phyloP scores from a whole-genome alignment of 1,139 yeast species.

The Meyerozyma smithsonii region DNA sequence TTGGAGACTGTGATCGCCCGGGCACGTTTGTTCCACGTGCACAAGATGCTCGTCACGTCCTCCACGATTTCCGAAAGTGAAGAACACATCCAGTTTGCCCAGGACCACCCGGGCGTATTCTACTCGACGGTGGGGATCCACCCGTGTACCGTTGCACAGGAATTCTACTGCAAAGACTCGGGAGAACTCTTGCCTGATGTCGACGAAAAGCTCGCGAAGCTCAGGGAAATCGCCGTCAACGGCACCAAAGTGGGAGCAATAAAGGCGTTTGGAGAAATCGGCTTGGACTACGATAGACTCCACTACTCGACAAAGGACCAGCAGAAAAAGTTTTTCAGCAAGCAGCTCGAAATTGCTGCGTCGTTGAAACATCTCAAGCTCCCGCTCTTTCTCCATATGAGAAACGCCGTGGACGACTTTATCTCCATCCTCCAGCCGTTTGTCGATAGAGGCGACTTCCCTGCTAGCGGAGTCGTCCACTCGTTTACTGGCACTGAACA shows the following conservation, averaged over 20 bases:
- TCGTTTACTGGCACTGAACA: slow-evolving; percentile 84
- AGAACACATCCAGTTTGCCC: slow-evolving; percentile 34
- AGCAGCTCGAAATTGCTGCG: slow-evolving; percentile 64
- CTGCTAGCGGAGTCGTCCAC: slow-evolving; percentile 73
- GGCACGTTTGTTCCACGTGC: slow-evolving; percentile 63
- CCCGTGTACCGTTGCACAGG: slow-evolving; percentile 80
- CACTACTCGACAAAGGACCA: slow-evolving; percentile 65
- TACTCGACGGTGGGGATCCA: slow-evolving; percentile 88
- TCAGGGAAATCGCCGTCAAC: slow-evolving; percentile 44
- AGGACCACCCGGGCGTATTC: slow-evolving; percentile 29
- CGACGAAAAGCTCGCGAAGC: slow-evolving; percentile 37
- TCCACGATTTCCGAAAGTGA: slow-evolving; percentile 65
- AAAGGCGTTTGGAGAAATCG: slow-evolving; percentile 89
- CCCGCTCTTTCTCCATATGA: slow-evolving; percentile 86
- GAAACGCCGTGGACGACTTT: slow-evolving; percentile 85
- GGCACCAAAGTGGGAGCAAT: slow-evolving; percentile 51
- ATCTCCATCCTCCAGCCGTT: slow-evolving; percentile 53
- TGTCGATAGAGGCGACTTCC: slow-evolving; percentile 37
- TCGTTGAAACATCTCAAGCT: slow-evolving; percentile 42
- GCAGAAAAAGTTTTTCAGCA: slow-evolving; percentile 63
- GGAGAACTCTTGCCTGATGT: slow-evolving; percentile 20
- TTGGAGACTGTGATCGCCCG: slow-evolving; percentile 58
- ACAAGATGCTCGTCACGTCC: slow-evolving; percentile 75
- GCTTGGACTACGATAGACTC: slow-evolving; percentile 87
- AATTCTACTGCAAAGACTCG: slow-evolving; percentile 24